Conservation (phyloP, 306 rosid species). For the Prinsepia uniflora region DNA sequence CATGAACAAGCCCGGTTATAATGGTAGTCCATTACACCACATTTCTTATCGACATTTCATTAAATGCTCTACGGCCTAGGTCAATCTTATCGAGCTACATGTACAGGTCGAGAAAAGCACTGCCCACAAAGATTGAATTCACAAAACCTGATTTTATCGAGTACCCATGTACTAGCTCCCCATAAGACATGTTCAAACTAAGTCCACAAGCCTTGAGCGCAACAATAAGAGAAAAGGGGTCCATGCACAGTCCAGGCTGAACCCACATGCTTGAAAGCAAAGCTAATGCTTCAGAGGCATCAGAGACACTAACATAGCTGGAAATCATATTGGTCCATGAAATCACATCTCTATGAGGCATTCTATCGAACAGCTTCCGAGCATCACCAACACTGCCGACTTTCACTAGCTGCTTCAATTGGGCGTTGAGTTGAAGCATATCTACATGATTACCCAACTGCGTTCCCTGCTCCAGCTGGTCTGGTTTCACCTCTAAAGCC, state of each 20-base stretch:
- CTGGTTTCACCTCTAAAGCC: conserved; percentile 16
- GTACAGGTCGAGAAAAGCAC: conserved; percentile 65
- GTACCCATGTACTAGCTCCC: too few relatives aligned
- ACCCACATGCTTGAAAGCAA: conserved; percentile 50
- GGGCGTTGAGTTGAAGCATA: conserved; percentile 46
- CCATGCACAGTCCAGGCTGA: conserved; percentile 41
- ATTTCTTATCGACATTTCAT: conserved; percentile 50
- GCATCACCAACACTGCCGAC: conserved; percentile 42
- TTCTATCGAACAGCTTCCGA: conserved; percentile 49
- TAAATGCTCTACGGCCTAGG: conserved; percentile 51
- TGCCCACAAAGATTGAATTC: conserved; percentile 67
- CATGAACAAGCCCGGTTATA: conserved; percentile 69
- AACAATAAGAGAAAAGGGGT: conserved; percentile 56
- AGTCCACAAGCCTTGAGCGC: conserved; percentile 65
- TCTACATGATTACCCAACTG: conserved; percentile 24
- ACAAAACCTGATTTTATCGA: too few relatives aligned
- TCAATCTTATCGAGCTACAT: conserved; percentile 58
- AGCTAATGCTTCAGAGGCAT: conserved; percentile 47
- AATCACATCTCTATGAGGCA: conserved; percentile 47
- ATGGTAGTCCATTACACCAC: conserved; percentile 70
- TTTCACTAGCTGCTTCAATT: conserved; percentile 50
- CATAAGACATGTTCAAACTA: too few relatives aligned
- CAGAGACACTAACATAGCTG: conserved; percentile 45
- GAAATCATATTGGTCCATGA: too few relatives aligned
- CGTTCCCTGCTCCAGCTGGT: conserved; percentile 19